Evolutionary conservation across 192 early-diverging fungal species (phyloP).

Genomic region (Coemansia sp.): DNA sequence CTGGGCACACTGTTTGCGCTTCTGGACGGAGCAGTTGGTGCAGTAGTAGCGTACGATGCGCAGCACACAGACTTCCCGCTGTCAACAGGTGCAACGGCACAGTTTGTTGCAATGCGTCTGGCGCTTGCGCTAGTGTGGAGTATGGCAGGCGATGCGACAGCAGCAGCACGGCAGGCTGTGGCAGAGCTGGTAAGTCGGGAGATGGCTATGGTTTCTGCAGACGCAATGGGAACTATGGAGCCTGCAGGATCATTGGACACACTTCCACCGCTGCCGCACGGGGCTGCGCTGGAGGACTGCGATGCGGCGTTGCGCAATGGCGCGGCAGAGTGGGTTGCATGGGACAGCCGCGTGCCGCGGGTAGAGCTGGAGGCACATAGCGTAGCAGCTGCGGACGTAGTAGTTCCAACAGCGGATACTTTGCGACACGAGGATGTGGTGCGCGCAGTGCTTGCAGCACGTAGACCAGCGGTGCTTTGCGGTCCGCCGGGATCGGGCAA

Average conservation of each 20-base stretch:
- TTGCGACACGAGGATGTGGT: conserved; percentile 95
- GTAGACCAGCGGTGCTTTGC: conserved; percentile 92
- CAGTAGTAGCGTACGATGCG: conserved; percentile 84
- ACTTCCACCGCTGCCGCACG: conserved; percentile 56
- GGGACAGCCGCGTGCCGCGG: conserved; percentile 83
- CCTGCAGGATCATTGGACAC: neutral
- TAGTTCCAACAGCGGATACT: conserved; percentile 98
- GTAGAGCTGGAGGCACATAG: conserved; percentile 95
- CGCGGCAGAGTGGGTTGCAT: conserved; percentile 85
- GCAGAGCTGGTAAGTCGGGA: conserved; percentile 78
- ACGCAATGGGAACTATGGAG: conserved; percentile 55
- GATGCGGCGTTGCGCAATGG: conserved; percentile 74
- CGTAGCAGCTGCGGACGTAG: conserved; percentile 86
- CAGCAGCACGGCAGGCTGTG: conserved; percentile 68
- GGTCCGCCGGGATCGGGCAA: conserved; percentile 99
- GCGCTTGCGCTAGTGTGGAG: conserved; percentile 87
- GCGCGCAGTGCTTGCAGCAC: conserved; percentile 93
- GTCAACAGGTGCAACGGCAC: conserved; percentile 69
- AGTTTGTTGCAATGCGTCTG: conserved; percentile 81
- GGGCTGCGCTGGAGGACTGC: conserved; percentile 76
- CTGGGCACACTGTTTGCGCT: conserved; percentile 87
- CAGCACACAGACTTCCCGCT: conserved; percentile 96
- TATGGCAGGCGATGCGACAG: conserved; percentile 86
- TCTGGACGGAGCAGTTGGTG: conserved; percentile 80
- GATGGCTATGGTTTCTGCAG: conserved; percentile 73